Base-by-base conservation (phyloP, 306 rosid genomes). In the Rosa lucieae region DNA sequence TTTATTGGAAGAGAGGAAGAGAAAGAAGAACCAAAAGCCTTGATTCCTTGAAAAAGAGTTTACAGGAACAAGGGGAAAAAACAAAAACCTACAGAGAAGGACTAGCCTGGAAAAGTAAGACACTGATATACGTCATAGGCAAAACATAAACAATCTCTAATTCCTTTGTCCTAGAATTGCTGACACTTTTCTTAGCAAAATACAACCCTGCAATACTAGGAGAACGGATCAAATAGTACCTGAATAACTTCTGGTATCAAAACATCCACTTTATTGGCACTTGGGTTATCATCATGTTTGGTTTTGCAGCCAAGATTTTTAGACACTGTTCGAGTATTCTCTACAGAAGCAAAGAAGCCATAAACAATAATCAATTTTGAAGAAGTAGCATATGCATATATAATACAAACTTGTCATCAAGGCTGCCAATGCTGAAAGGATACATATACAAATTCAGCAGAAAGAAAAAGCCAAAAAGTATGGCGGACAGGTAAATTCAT, bases 221-320 rank as follows among this genome's bases (percentile, higher is more conserved):
- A 76, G 73, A 69, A 35, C 21, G 65, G 40, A 74, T 53, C 10
- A 61, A 0, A 58, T 51, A 47, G 82, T 90, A 92, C 99, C 99
- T 96, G 97, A 90, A 91, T 80, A 87, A 96, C 91, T 78, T 91
- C 93, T 37, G 99, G 99, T 78, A 96, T 96, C 79, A 90, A 87
- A 74, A 96, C 99, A 82, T 96, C 89, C 80, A 93, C 98, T 81
- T 26, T 85, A 72, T 89, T 81, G 55, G 87, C 82, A 73, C 43
- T 84, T 68, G 51, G 21, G 84, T 75, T 77, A 46, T 79, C 88
- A 42, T 85, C 89, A 79, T 52, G 37, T 67, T 65, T 81, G 44
- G 77, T 85, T 87, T 79, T 86, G 89, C 99, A 91, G 83, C 97
- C 92, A 82, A 96, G 97, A 87, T 96, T 96, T 87, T 84, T 91